Base-by-base conservation (phyloP, 176 grass and related monocot species). In the Chloris gayana region DNA sequence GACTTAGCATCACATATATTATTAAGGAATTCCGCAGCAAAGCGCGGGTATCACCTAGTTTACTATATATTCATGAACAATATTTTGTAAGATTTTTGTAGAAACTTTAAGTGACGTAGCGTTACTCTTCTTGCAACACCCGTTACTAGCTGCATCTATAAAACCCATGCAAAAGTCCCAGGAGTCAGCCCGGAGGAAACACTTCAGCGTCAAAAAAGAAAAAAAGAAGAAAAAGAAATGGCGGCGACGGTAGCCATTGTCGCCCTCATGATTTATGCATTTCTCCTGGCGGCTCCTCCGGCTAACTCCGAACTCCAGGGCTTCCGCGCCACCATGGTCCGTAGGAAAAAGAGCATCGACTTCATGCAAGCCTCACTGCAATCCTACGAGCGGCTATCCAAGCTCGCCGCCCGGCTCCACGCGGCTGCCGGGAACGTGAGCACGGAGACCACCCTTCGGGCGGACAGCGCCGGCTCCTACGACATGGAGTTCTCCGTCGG, bases 401-500 rank as follows among this genome's bases (percentile, higher is more conserved):
- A 12, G 21, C 62, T 79, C 21, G 45, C 76, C 22, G 42, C 61
- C 44, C 41, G 61, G 10, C 27, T 78, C 4, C 29, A 15, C 6
- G 4, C 22, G 0, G 27, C 26, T 60, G 19, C n/a, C n/a, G n/a
- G 25, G 17, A n/a, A 11, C 22, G 11, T 15, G 12, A 49, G 11
- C 41, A 14, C 42, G 26, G 18, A 78, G 75, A 78, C 60, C 0
- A 59, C 75, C 0, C 41, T 78, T 1, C 60, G 45, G 18, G 2
- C 1, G 3, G 61, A 65, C 7, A 14, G 0, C 35, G 35, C 35
- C 7, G 32, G 0, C 14, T 45, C 14, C 10, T 78, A 65, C 60
- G 41, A 42, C 78, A 80, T 70, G 66, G 37, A 44, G 25, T 1
- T 80, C 78, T 45, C 67, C 53, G 46, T 61, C 26, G 79, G 79